A percentile compares a stretch with the other conserved stretches of the same genome.
Conservation (phyloP, 2,329 filamentous ascomycete genomes). For the Rutstroemia sp. region DNA sequence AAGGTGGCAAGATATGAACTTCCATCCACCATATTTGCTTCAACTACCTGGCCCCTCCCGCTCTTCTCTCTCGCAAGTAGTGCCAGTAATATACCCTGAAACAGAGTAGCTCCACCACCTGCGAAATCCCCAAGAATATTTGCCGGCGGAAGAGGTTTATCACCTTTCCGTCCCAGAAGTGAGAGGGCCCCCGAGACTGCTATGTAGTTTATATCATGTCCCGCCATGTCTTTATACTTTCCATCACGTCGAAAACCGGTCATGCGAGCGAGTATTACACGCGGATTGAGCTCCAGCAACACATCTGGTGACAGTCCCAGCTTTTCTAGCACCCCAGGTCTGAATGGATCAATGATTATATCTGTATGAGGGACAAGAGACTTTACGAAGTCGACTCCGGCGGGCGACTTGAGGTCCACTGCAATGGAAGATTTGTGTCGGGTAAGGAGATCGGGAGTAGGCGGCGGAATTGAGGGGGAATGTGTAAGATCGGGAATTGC, state of each 20-base stretch:
- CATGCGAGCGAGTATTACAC: constrained; percentile 76
- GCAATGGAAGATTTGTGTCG: constrained; percentile 75
- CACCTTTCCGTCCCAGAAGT: constrained; percentile 62
- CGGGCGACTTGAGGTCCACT: constrained; percentile 65
- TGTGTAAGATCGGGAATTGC: constrained; percentile 39
- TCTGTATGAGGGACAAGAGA: constrained; percentile 58
- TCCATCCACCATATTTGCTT: constrained; percentile 96
- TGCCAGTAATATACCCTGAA: constrained; percentile 76
- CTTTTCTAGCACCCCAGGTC: constrained; percentile 82
- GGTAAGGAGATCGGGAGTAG: constrained; percentile 65
- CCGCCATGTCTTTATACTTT: constrained; percentile 79
- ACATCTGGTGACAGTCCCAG: constrained; percentile 66
- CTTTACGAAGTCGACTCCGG: constrained; percentile 59
- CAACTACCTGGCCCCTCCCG: constrained; percentile 78
- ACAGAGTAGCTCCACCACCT: constrained; percentile 75
- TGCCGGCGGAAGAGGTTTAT: constrained; percentile 68
- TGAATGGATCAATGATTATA: constrained; percentile 87
- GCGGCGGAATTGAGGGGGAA: constrained; percentile 34
- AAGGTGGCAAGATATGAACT: constrained; percentile 71
- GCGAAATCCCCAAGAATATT: constrained; percentile 91
- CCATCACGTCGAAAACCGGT: constrained; percentile 87
- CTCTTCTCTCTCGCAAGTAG: constrained; percentile 56
- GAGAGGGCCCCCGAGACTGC: constrained; percentile 75
- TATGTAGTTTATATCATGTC: constrained; percentile 95
- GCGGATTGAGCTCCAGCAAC: constrained; percentile 60